phyloP scores from a whole-genome alignment of 768 basidiomycete genomes.

The Lentinula sp. region DNA sequence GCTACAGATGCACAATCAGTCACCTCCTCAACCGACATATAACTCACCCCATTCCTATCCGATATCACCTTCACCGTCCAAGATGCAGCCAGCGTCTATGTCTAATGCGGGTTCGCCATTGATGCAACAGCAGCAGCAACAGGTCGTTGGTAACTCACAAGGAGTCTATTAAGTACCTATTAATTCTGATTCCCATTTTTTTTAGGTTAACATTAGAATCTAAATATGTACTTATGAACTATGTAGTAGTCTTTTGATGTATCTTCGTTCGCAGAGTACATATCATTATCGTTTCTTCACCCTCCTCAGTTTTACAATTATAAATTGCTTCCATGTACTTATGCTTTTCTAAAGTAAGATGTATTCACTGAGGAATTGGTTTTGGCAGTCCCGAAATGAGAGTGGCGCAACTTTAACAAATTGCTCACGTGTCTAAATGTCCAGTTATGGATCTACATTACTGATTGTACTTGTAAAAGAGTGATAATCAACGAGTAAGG shows the following conservation, averaged over 20 bases:
- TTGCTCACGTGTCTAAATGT: too few relatives aligned
- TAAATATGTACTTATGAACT: background rate
- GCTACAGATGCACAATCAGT: background rate
- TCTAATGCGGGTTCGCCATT: background rate
- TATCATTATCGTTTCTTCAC: too few relatives aligned
- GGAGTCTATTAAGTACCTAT: slow-evolving; percentile 3
- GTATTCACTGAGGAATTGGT: too few relatives aligned
- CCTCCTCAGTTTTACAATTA: too few relatives aligned
- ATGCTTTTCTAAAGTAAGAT: too few relatives aligned
- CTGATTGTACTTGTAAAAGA: too few relatives aligned
- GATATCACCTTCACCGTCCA: background rate
- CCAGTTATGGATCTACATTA: too few relatives aligned
- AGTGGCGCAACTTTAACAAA: too few relatives aligned
- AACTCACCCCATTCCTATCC: background rate
- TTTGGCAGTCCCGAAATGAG: too few relatives aligned
- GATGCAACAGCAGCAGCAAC: slow-evolving; percentile 6
- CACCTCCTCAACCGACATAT: background rate
- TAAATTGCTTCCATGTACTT: too few relatives aligned
- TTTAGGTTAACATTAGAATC: background rate
- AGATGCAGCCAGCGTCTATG: background rate
- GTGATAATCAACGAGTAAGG: too few relatives aligned
- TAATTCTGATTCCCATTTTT: background rate
- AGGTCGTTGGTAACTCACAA: slow-evolving; percentile 3
- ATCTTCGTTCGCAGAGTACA: background rate
- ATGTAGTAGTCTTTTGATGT: background rate